These are phyloP conservation scores for Teratosphaeria gauchensis DNA, from an alignment of 2,329 filamentous ascomycete genomes.

Conservation along the genomic window DNA sequence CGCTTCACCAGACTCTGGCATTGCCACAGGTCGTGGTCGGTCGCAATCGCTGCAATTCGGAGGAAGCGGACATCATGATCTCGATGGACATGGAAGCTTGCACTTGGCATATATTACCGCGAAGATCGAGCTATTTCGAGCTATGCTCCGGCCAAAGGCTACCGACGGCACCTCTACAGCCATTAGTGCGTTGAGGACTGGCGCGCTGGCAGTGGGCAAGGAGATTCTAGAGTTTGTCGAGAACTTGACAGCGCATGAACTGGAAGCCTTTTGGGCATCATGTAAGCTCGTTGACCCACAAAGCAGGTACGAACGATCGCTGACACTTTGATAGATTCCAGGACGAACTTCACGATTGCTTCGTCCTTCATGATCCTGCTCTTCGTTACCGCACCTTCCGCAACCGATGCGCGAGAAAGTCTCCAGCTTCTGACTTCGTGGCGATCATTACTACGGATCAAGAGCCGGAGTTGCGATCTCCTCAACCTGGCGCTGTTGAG, in stretches of 20 bases:
- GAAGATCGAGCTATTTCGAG: conserved; percentile 43
- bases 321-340: conserved; percentile 16
- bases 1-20: conserved; percentile 9
- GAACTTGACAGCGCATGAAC: conserved; percentile 18
- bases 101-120: conserved; percentile 44
- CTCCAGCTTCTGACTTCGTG: conserved; percentile 21
- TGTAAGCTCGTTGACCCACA: conserved; percentile 15
- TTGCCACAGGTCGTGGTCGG: background rate
- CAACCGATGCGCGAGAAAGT: conserved; percentile 22
- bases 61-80: conserved; percentile 27
- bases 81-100: conserved; percentile 37
- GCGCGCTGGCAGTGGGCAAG: conserved; percentile 21
- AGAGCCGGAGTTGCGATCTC: conserved; percentile 26
- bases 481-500: conserved; percentile 23
- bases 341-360: conserved; percentile 27
- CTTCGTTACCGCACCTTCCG: conserved; percentile 22
- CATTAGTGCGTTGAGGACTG: conserved; percentile 22
- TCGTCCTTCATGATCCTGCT: conserved; percentile 25
- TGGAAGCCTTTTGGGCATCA: conserved; percentile 27
- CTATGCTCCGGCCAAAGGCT: conserved; percentile 35
- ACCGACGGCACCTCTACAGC: conserved; percentile 20
- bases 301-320: background rate
- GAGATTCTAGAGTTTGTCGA: conserved; percentile 25
- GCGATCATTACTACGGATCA: conserved; percentile 22
- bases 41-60: conserved; percentile 12